Evolutionary conservation across 371 early-diverging fungal genomes (phyloP), one percentile per base, ranked within the genome.

Genomic region (Rhizopus arrhizus): DNA sequence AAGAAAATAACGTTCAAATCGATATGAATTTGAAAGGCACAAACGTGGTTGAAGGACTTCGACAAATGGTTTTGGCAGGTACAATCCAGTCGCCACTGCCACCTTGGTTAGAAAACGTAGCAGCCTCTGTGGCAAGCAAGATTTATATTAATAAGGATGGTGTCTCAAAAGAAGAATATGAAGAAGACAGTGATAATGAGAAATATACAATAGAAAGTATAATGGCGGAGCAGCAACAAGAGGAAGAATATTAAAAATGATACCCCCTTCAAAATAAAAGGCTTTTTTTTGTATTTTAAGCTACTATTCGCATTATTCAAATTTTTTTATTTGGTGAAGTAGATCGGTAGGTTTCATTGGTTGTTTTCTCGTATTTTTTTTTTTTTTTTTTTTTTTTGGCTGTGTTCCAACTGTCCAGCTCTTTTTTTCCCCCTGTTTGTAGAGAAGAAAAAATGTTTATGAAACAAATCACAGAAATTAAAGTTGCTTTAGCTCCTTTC

Each of bases 1-100:
- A 53, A 3, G 51, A 56, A 16, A 36, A 49, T 35, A 45, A 58
- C 29, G 38, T 69, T 33, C 54, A 48, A 12, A 57, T 65, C 29
- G 61, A 66, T 36, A 56, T 85, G 11, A 51, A 56, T 0, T 55
- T 85, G 53, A 73, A 75, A 22, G 86, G 86, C 0, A 46, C 53
- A 0, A 83, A 78, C 72, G 79, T 85, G 11, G 69, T 81, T 35
- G 77, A 80, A 42, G 86, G 86, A 5, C 28, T 85, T 12, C 73
- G 68, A 51, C 61, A 64, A 10, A 46, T 81, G 52, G 61, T 77
- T 31, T 58, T 69, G 5, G 53, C 65, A 6, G 86, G 82, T 1
- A 56, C 73, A 16, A 58, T 80, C 1, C 66, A 73, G 12, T 35
- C 63, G 5, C 73, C 82, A 4, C 59, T 80, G 47, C 82, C 82